Base-by-base conservation (phyloP, 1,284 basidiomycete species). In the Naganishia sp. region DNA sequence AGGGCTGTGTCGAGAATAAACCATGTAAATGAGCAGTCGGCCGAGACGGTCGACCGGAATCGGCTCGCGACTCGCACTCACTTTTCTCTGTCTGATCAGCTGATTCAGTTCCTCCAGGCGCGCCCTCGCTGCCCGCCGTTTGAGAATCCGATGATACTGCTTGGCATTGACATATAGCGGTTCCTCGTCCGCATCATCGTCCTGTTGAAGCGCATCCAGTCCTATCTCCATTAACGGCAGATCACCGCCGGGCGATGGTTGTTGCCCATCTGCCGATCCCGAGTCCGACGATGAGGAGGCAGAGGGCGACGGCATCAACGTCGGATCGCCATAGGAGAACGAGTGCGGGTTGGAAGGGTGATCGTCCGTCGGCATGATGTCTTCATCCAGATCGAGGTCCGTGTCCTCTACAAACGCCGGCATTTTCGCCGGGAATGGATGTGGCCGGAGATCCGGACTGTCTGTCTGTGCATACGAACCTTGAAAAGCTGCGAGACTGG, bases 111-210 rank as follows among this genome's bases (percentile, higher is more conserved):
- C 94, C 75, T 95, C 93, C 56, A 96, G 83, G 39, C 94, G 84
- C 2, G 92, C 90, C 46, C 94, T 82, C 7, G 93, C 92, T 71
- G 90, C 85, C 64, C 94, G 85, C 68, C 94, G 85, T 82, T 96
- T 96, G 76, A 97, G 84, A 75, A 97, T 97, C 73, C 94, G 89
- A 74, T 94, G 92, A 78, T 96, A 97, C 81, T 97, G 94, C 78
- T 97, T 97, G 57, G 94, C 94, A 75, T 97, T 97, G 70, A 97
- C 94, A 81, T 94, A 95, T 71, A 96, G 86, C 33, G 94, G 94
- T 77, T 96, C 93, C 73, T 96, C 92, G 80, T 95, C 93, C 28
- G 71, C 69, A 18, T 68, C 72, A 10, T 70, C 72, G 6, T 65
- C 68, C 25, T 42, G 59, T 15, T 52, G 64, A n/a, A 65, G 16